Evolutionary conservation across 768 basidiomycete species (phyloP).

Genomic region (Russula emetica): DNA sequence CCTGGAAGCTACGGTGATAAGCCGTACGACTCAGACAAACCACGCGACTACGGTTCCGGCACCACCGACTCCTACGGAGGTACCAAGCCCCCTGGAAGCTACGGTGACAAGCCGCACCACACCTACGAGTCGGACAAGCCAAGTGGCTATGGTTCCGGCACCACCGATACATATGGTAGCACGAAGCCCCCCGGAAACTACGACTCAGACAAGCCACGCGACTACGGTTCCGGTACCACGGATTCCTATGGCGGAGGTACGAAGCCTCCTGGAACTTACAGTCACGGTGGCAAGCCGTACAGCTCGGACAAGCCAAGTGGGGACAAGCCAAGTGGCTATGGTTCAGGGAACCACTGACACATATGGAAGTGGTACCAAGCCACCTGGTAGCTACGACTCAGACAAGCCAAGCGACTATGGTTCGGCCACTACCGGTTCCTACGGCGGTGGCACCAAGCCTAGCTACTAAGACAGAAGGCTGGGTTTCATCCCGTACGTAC

Average conservation of each 20-base stretch:
- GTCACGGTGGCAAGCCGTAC: too few species aligned
- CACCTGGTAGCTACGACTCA: constrained; percentile 23
- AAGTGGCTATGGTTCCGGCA: neutral
- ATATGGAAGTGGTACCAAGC: neutral
- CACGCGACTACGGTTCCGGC: constrained; percentile 27
- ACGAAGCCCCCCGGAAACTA: neutral
- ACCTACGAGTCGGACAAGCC: neutral
- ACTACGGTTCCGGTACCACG: neutral
- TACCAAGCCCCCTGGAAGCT: constrained; percentile 2
- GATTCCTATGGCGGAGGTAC: neutral
- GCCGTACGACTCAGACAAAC: constrained; percentile 21
- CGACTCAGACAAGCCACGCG: neutral
- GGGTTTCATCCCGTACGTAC: constrained; percentile 24
- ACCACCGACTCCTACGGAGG: constrained; percentile 20
- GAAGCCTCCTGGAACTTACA: neutral
- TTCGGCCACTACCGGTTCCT: constrained; percentile 12
- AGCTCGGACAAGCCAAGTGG: too few species aligned
- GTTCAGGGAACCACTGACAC: constrained; percentile 1
- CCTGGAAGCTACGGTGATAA: constrained; percentile 10
- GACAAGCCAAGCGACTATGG: constrained; percentile 29
- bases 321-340: neutral
- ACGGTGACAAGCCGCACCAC: neutral
- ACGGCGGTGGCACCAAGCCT: constrained; percentile 18
- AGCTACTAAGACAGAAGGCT: constrained; percentile 32
- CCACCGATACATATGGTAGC: neutral